Conservation (phyloP, 2,329 filamentous ascomycete species). For the Sphaerostilbella broomeana region DNA sequence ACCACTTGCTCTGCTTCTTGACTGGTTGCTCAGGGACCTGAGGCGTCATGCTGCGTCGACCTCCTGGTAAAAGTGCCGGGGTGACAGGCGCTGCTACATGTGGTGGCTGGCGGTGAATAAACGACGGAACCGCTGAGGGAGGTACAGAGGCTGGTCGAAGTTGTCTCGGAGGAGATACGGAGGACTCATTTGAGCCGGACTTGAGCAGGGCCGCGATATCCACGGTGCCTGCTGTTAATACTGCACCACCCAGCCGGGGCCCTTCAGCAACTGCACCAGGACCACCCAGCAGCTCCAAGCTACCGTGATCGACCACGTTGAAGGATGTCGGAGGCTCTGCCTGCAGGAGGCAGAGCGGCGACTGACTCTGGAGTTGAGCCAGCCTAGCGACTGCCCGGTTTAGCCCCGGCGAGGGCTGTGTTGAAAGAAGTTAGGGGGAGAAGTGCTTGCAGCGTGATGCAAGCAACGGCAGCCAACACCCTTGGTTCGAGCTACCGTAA, state of each 20-base stretch:
- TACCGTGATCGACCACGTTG: constrained; percentile 23
- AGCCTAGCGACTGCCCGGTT: constrained; percentile 28
- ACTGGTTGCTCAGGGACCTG: constrained; percentile 62
- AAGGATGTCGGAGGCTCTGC: constrained; percentile 31
- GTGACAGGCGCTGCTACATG: constrained; percentile 25
- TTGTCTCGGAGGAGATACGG: constrained; percentile 36
- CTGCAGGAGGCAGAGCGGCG: constrained; percentile 36
- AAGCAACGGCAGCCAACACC: too few species aligned
- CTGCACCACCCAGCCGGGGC: constrained; percentile 21
- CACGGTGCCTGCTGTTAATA: constrained; percentile 61
- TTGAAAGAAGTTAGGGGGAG: constrained; percentile 3
- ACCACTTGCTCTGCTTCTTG: constrained; percentile 97
- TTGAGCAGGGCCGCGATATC: constrained; percentile 91
- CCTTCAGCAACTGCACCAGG: constrained; percentile 24
- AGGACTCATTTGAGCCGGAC: constrained; percentile 67
- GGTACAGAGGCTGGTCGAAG: constrained; percentile 21
- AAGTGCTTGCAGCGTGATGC: background rate
- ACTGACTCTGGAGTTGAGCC: constrained; percentile 38
- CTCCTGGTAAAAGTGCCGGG: constrained; percentile 26
- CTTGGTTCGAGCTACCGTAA: too few species aligned
- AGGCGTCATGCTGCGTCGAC: constrained; percentile 31
- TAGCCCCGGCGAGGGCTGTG: constrained; percentile 13
- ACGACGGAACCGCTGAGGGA: constrained; percentile 12
- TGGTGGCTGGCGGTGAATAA: constrained; percentile 20
- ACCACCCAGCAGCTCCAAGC: constrained; percentile 24